These are phyloP conservation scores for Neurospora sp. DNA, from an alignment of 495 filamentous ascomycete species.

Conservation along the genomic window DNA sequence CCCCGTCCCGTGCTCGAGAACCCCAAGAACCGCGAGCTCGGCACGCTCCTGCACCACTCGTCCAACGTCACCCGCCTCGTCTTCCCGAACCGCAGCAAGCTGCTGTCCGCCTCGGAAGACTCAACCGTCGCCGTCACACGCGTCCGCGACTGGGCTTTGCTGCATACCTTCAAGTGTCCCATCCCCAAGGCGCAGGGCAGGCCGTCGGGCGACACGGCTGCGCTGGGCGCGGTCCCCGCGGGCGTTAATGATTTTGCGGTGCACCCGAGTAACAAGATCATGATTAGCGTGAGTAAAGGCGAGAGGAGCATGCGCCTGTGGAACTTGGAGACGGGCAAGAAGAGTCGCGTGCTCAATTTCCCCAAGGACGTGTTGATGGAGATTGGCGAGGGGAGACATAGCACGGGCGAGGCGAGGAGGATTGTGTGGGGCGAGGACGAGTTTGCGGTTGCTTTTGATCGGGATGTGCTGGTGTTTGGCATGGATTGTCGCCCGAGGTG, in stretches of 20 bases:
- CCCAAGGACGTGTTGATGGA: conserved; percentile 52
- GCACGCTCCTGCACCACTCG: conserved; percentile 75
- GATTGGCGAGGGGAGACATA: conserved; percentile 65
- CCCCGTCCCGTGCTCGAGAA: conserved; percentile 69
- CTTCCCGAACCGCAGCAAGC: conserved; percentile 81
- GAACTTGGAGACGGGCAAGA: conserved; percentile 95
- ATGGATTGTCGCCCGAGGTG: conserved; percentile 77
- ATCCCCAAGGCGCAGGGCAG: conserved; percentile 72
- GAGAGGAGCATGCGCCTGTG: conserved; percentile 88
- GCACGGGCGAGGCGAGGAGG: conserved; percentile 70
- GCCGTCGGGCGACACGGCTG: conserved; percentile 84
- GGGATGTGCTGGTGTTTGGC: conserved; percentile 74
- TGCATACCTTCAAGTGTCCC: conserved; percentile 86
- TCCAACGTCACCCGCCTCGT: conserved; percentile 64
- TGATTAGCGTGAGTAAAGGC: conserved; percentile 80
- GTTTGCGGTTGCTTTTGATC: conserved; percentile 82
- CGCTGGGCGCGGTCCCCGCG: conserved; percentile 69
- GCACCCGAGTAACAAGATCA: conserved; percentile 91
- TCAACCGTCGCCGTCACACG: conserved; percentile 78
- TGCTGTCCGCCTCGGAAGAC: conserved; percentile 77
- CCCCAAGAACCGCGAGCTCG: conserved; percentile 76
- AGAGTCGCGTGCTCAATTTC: conserved; percentile 85
- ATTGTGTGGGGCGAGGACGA: conserved; percentile 82
- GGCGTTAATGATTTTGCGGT: conserved; percentile 93
- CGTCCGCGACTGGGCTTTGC: conserved; percentile 77